These are phyloP conservation scores for Neotropicomus parvogracilis DNA, from an alignment of 1,284 basidiomycete species.

Conservation along the genomic window DNA sequence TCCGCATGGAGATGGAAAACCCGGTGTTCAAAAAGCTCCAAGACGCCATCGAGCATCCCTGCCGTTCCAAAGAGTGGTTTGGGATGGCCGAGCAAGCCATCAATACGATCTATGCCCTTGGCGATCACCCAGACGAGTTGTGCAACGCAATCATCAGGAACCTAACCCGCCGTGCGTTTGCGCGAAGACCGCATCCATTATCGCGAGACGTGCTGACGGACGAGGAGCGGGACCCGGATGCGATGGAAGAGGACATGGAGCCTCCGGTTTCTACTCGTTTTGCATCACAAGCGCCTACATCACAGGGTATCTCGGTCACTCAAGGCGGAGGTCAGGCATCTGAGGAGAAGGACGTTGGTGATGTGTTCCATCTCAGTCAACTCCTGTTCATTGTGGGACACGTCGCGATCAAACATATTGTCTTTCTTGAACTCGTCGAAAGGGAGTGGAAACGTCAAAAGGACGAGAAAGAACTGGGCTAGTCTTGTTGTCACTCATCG, in stretches of 20 bases:
- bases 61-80: conserved; percentile 90
- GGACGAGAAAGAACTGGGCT: conserved; percentile 80
- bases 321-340: conserved; percentile 11
- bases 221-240: conserved; percentile 40
- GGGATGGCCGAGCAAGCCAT: conserved; percentile 94
- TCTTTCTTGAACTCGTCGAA: conserved; percentile 95
- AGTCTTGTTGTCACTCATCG: conserved; percentile 22
- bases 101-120: conserved; percentile 93
- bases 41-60: conserved; percentile 73
- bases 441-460: conserved; percentile 96
- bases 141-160: conserved; percentile 83
- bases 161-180: conserved; percentile 74
- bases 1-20: conserved; percentile 87
- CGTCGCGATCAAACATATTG: conserved; percentile 96
- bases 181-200: conserved; percentile 30
- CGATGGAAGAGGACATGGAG: conserved; percentile 42
- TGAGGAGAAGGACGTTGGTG: conserved; percentile 56
- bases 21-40: conserved; percentile 83
- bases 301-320: conserved; percentile 10
- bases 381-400: conserved; percentile 94
- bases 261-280: conserved; percentile 10
- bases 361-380: conserved; percentile 87
- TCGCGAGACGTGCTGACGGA: conserved; percentile 9
- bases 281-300: conserved; percentile 19
- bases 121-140: conserved; percentile 88